A percentile compares a stretch with the other conserved stretches of the same genome.
phyloP scores from a whole-genome alignment of 2,329 filamentous ascomycete species.

The Anthostomella pinea region DNA sequence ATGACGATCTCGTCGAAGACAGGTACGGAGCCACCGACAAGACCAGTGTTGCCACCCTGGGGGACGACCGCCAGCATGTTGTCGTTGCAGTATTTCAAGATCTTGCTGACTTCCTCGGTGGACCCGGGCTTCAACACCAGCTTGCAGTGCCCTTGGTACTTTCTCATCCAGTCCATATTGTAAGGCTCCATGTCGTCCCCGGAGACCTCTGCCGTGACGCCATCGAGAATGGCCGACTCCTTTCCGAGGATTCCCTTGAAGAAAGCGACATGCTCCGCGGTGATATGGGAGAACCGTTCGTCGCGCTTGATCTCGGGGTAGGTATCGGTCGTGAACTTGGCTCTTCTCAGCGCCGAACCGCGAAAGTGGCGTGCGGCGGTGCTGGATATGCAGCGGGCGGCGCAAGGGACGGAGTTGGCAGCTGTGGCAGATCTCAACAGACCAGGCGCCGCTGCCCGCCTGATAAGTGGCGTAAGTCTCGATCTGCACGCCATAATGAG shows the following conservation, averaged over 20 bases:
- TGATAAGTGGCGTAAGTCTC: slow-evolving; percentile 26
- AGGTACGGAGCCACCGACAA: slow-evolving; percentile 92
- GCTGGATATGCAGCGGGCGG: slow-evolving; percentile 25
- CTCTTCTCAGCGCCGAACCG: slow-evolving; percentile 26
- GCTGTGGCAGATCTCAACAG: slow-evolving; percentile 15
- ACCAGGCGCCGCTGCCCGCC: slow-evolving; percentile 22
- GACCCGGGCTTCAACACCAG: slow-evolving; percentile 83
- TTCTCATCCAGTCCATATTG: slow-evolving; percentile 99
- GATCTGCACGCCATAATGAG: slow-evolving; percentile 29
- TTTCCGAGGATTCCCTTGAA: slow-evolving; percentile 80
- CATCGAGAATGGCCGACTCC: slow-evolving; percentile 79
- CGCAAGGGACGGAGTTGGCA: slow-evolving; percentile 6
- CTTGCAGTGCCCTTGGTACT: slow-evolving; percentile 87
- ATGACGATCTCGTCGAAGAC: slow-evolving; percentile 98
- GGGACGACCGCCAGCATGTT: slow-evolving; percentile 90
- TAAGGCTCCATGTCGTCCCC: slow-evolving; percentile 82
- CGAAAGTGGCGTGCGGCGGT: slow-evolving; percentile 27
- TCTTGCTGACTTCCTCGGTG: slow-evolving; percentile 84
- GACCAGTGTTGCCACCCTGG: slow-evolving; percentile 93
- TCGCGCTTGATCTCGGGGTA: slow-evolving; percentile 84
- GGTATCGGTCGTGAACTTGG: slow-evolving; percentile 80
- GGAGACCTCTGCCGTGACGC: slow-evolving; percentile 66
- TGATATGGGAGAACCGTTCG: slow-evolving; percentile 69
- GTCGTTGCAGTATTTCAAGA: slow-evolving; percentile 93
- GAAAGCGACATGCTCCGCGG: slow-evolving; percentile 72